phyloP scores from a whole-genome alignment of 768 basidiomycete genomes.

The Cystofilobasidium capitatum region DNA sequence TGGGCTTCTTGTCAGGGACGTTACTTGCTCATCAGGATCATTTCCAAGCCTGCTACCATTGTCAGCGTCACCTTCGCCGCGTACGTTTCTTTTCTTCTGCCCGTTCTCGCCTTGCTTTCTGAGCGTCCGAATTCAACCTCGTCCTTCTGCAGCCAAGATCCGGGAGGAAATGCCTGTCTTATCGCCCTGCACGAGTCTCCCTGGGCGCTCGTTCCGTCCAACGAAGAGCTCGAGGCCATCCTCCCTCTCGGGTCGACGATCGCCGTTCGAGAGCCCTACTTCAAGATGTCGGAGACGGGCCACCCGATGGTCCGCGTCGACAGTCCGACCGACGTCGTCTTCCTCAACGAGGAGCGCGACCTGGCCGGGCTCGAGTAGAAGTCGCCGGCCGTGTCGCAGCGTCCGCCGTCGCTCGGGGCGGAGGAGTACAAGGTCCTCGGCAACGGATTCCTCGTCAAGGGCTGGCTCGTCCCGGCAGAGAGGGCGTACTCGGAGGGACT shows the following conservation, averaged over 20 bases:
- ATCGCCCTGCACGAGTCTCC: neutral
- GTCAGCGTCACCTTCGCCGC: neutral
- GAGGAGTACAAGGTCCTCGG: conserved; percentile 34
- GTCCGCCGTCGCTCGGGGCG: neutral
- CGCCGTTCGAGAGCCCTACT: conserved; percentile 38
- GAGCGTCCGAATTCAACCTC: no score
- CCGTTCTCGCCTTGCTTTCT: no score
- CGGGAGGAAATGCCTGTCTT: neutral
- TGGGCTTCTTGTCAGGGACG: neutral
- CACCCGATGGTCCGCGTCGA: conserved; percentile 33
- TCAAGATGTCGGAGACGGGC: conserved; percentile 7
- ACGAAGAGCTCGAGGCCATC: conserved; percentile 31
- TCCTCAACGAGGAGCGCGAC: conserved; percentile 28
- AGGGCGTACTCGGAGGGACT: conserved; percentile 32
- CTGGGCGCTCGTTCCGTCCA: neutral
- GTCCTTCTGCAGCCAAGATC: neutral
- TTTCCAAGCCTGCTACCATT: neutral
- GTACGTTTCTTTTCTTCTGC: no score
- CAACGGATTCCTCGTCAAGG: conserved; percentile 30
- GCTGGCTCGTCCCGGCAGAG: conserved; percentile 34
- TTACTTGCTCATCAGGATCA: neutral
- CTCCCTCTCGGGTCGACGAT: conserved; percentile 36
- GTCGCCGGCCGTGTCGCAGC: neutral
- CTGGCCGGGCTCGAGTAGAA: conserved; percentile 22
- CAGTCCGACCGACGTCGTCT: conserved; percentile 36